A percentile compares a stretch with the other conserved stretches of the same genome.
These are phyloP conservation scores for Penicillium canariense DNA, from an alignment of 495 filamentous ascomycete species.

Conservation along the genomic window DNA sequence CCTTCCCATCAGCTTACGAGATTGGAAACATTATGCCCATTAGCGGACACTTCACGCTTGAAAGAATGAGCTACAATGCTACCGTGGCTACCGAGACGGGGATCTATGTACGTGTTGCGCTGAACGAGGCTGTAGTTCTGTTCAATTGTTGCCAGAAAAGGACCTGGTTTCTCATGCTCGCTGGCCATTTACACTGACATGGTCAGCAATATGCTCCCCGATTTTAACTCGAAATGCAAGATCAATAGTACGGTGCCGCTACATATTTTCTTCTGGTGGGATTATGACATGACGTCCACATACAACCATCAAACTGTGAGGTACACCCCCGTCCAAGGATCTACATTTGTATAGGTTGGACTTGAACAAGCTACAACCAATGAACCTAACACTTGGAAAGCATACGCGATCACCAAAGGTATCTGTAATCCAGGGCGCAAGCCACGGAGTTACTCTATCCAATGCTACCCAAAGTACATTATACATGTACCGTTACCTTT, in stretches of 20 bases:
- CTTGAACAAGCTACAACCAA: background rate
- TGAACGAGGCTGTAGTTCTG: constrained; percentile 28
- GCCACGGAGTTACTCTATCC: too few relatives aligned
- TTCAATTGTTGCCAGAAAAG: constrained; percentile 1
- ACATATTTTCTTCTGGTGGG: constrained; percentile 2
- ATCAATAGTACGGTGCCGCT: background rate
- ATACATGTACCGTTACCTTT: too few relatives aligned
- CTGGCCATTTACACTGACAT: constrained; percentile 1
- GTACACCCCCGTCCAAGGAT: background rate
- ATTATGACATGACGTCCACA: background rate
- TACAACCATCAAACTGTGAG: constrained; percentile 3
- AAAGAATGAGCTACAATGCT: constrained; percentile 45
- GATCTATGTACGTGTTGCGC: constrained; percentile 20
- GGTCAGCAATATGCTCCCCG: constrained; percentile 1
- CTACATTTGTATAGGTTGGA: background rate
- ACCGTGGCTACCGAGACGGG: constrained; percentile 26
- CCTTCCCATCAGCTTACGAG: constrained; percentile 35
- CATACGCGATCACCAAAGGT: too few relatives aligned
- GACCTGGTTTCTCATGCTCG: constrained; percentile 4
- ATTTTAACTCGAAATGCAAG: constrained; percentile 1
- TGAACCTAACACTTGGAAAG: background rate
- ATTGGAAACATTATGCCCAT: constrained; percentile 52
- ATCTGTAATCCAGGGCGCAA: too few relatives aligned
- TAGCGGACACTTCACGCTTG: constrained; percentile 47
- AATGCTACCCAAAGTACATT: too few relatives aligned